Conservation (phyloP, 306 rosid genomes). For the Quercus suber region DNA sequence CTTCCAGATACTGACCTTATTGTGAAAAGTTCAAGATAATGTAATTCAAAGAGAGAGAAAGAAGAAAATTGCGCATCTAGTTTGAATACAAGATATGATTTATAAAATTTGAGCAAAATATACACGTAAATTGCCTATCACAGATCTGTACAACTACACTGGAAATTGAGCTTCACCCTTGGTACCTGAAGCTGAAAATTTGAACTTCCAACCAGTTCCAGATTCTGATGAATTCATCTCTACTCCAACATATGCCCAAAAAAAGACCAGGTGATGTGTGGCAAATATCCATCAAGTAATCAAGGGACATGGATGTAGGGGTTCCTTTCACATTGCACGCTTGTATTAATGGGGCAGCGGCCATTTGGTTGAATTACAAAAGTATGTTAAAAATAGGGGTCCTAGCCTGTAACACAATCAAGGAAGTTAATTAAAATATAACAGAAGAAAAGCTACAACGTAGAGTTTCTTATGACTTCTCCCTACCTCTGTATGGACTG, state of each 20-base stretch:
- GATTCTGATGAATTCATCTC: slow-evolving; percentile 36
- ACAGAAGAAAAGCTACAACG: not conserved
- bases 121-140: slow-evolving; percentile 27
- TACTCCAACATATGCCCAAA: slow-evolving; percentile 23
- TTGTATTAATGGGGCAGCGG: slow-evolving; percentile 11
- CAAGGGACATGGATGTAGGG: slow-evolving; percentile 17
- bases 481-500: not conserved
- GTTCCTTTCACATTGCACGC: slow-evolving; percentile 24
- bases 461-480: not conserved
- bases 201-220: slow-evolving; percentile 25
- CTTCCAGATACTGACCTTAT: not conserved
- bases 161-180: slow-evolving; percentile 18
- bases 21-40: too few species aligned
- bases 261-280: slow-evolving; percentile 15
- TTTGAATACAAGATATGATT: slow-evolving; percentile 6
- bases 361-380: slow-evolving; percentile 6
- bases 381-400: not conserved
- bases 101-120: slow-evolving; percentile 22
- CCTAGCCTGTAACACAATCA: slow-evolving; percentile 12
- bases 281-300: slow-evolving; percentile 26
- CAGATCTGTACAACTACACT: slow-evolving; percentile 52
- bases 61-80: not conserved
- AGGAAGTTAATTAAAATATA: not conserved
- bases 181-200: not conserved
- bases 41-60: not conserved